Percentiles rank a stretch among this genome's conserved stretches.
phyloP scores from a whole-genome alignment of 2,329 filamentous ascomycete genomes.

The Colletotrichum liaoningense region DNA sequence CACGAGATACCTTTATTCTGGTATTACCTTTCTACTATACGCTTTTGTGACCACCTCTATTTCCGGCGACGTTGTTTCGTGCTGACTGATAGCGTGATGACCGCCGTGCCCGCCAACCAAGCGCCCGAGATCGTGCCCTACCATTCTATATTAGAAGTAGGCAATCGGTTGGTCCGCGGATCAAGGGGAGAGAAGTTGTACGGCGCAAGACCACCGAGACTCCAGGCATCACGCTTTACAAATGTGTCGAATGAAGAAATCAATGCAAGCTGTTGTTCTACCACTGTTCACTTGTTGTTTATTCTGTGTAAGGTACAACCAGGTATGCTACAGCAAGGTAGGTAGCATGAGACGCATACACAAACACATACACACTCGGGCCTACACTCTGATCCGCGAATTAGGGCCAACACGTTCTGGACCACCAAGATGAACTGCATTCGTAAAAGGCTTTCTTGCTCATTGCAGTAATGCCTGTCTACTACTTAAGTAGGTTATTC shows the following conservation, averaged over 20 bases:
- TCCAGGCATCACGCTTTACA: not conserved
- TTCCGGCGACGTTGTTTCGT: too few relatives aligned
- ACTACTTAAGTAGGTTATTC: slow-evolving; percentile 2
- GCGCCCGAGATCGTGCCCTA: not conserved
- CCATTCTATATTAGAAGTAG: not conserved
- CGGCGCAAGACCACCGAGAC: not conserved
- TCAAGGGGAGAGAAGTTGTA: too few relatives aligned
- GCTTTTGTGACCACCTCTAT: too few relatives aligned
- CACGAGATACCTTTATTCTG: not conserved
- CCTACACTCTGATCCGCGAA: not conserved
- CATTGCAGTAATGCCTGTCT: slow-evolving; percentile 5
- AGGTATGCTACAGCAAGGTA: too few relatives aligned
- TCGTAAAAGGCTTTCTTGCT: not conserved
- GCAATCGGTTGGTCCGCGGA: not conserved
- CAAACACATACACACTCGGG: not conserved
- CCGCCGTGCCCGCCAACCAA: not conserved
- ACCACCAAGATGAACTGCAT: slow-evolving; percentile 3
- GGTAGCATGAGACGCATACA: too few relatives aligned
- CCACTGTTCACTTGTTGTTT: not conserved
- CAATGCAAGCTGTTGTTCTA: too few relatives aligned
- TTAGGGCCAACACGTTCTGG: not conserved
- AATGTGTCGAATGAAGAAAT: not conserved
- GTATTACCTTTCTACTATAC: not conserved
- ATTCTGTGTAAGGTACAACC: not conserved
- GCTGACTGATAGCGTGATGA: too few relatives aligned